Evolutionary conservation across 2,329 filamentous ascomycete genomes (phyloP).

Genomic region (Paraphaeosphaeria minitans): DNA sequence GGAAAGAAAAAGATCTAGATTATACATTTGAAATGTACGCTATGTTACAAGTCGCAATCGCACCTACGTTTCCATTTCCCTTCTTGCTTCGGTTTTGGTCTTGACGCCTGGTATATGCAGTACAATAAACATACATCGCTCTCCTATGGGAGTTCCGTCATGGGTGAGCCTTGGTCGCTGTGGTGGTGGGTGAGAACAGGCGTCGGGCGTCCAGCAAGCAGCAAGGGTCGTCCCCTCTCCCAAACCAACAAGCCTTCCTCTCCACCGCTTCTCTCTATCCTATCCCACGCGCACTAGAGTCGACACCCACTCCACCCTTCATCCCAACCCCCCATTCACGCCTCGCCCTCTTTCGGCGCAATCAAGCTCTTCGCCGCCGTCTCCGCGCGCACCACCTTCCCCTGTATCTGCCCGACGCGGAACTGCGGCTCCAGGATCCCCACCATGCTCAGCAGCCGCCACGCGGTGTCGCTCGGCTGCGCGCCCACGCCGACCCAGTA

Average conservation of each 20-base stretch:
- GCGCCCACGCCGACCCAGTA: slow-evolving; percentile 98
- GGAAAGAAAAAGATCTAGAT: background rate
- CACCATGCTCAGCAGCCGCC: slow-evolving; percentile 82
- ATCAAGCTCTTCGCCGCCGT: slow-evolving; percentile 37
- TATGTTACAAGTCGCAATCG: background rate
- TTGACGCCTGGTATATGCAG: slow-evolving; percentile 4
- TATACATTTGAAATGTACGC: background rate
- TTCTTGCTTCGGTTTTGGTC: background rate
- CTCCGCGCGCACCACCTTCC: slow-evolving; percentile 38
- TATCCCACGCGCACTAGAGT: background rate
- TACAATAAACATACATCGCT: background rate
- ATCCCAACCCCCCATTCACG: no score
- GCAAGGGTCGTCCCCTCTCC: background rate
- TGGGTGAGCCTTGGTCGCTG: background rate
- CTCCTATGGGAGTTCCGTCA: background rate
- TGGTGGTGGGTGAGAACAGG: background rate
- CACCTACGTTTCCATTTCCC: background rate
- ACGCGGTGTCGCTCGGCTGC: slow-evolving; percentile 88
- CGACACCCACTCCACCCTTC: no score
- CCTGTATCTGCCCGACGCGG: slow-evolving; percentile 39
- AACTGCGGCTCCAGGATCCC: slow-evolving; percentile 47
- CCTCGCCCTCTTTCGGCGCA: slow-evolving; percentile 2
- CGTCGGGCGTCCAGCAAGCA: background rate
- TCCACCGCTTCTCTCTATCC: background rate
- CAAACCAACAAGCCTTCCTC: background rate